Evolutionary conservation across 2,329 filamentous ascomycete genomes (phyloP), one percentile per base, ranked within the genome.

Genomic region (Colletotrichum noveboracense): DNA sequence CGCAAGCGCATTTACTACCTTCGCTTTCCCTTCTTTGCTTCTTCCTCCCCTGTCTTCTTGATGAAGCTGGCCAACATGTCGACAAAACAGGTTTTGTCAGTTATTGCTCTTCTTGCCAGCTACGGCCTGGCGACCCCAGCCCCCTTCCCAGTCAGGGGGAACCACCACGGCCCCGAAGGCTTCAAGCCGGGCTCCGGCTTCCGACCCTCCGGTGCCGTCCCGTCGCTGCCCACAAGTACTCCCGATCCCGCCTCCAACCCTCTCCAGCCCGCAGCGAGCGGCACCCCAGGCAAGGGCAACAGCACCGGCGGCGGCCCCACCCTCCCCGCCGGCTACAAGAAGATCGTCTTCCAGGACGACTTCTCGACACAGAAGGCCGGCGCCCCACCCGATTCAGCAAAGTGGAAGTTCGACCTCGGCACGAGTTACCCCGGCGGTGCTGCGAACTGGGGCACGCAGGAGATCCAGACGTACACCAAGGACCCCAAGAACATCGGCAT

Each of bases 391-490:
- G 83, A 84, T 48, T 58, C 80, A 28, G 79, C 81, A 16, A 88
- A 86, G 78, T 90, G 88, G 88, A 81, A 82, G 34, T 76, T 85
- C 66, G 84, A 87, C 76, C 79, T 81, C n/a, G 88, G 88, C 65
- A 89, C 86, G 1, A 77, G 78, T 12, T 90, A 90, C 76, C 82
- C 86, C 2, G 85, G 85, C n/a, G 88, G 88, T 1, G 80, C 87
- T 0, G 69, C 80, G 9, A 82, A 86, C 76, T 90, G 88, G 88
- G 88, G 88, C 65, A 90, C 88, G 6, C 83, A 85, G 72, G 88
- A 90, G 79, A 81, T 86, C 21, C 82, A 90, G 79, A 84, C 82
- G 2, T 89, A 89, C 81, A 89, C 87, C 26, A 78, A 79, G 61
- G 81, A 81, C 38, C 38, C 77, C 14, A 73, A 79, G 56, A 90